Evolutionary conservation across 148 eudicot species (phyloP).

Genomic region (Camellia granthamiana): DNA sequence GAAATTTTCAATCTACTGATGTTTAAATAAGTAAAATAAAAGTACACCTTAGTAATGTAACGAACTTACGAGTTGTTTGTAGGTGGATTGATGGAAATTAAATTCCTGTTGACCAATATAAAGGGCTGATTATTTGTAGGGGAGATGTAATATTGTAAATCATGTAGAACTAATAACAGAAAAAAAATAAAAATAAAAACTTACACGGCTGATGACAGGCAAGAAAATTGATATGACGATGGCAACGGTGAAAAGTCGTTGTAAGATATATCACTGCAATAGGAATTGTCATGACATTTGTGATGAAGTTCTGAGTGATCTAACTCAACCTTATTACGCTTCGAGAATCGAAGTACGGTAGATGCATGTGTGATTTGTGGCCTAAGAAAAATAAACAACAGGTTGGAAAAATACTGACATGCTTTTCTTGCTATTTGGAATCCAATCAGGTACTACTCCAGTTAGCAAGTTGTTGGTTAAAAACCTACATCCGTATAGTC

Average conservation of each 20-base stretch:
- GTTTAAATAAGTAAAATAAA: neutral
- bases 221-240: conserved; percentile 25
- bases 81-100: conserved; percentile 46
- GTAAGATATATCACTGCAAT: conserved; percentile 74
- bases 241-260: conserved; percentile 51
- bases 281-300: neutral
- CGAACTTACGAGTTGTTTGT: conserved; percentile 46
- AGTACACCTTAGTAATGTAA: neutral
- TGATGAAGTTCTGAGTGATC: neutral
- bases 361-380: conserved; percentile 22
- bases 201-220: conserved; percentile 54
- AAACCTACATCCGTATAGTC: conserved; percentile 34
- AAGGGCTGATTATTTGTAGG: neutral
- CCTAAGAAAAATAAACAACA: neutral
- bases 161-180: neutral
- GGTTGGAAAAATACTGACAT: conserved; percentile 33
- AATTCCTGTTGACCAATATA: conserved; percentile 44
- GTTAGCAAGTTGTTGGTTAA: conserved; percentile 53
- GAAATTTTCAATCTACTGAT: neutral
- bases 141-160: neutral
- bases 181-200: conserved; percentile 9
- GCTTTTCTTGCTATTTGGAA: conserved; percentile 24
- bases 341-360: no score
- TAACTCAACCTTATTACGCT: neutral
- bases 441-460: conserved; percentile 56